Conservation (phyloP, 495 filamentous ascomycete genomes). For the Penicillium lividum region DNA sequence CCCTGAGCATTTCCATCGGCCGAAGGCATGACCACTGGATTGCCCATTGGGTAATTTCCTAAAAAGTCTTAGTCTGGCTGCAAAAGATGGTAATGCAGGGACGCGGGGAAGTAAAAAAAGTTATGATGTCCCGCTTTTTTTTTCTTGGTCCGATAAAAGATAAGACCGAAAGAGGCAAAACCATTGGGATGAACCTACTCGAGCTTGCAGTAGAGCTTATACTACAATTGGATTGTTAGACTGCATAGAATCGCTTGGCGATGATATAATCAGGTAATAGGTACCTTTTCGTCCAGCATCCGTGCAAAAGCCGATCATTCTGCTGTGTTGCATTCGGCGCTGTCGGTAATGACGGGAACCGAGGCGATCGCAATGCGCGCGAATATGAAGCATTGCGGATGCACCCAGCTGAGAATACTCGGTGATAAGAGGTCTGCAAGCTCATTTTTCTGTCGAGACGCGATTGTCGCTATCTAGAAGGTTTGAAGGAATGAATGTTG, state of each 20-base stretch:
- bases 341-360: conserved; percentile 12
- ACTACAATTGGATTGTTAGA: conserved; percentile 12
- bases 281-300: conserved; percentile 15
- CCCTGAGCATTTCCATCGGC: conserved; percentile 16
- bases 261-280: conserved; percentile 4
- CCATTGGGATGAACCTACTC: conserved; percentile 18
- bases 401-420: background rate
- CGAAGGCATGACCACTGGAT: conserved; percentile 9
- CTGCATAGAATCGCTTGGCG: conserved; percentile 1
- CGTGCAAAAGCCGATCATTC: conserved; percentile 10
- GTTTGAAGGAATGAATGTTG: background rate
- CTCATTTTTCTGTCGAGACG: conserved; percentile 14
- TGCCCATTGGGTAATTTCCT: conserved; percentile 13
- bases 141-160: conserved; percentile 21
- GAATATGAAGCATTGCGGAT: conserved; percentile 3
- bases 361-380: conserved; percentile 9
- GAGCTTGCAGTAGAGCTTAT: conserved; percentile 9
- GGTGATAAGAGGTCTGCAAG: conserved; percentile 3
- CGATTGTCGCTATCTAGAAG: background rate
- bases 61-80: conserved; percentile 10
- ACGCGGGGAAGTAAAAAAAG: conserved; percentile 2
- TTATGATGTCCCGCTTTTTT: conserved; percentile 14
- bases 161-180: conserved; percentile 14
- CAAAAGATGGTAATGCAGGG: background rate
- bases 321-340: conserved; percentile 10